A percentile compares a stretch with the other conserved stretches of the same genome.
phyloP scores from a whole-genome alignment of 2,329 filamentous ascomycete species.

The Trichoderma asperellum region DNA sequence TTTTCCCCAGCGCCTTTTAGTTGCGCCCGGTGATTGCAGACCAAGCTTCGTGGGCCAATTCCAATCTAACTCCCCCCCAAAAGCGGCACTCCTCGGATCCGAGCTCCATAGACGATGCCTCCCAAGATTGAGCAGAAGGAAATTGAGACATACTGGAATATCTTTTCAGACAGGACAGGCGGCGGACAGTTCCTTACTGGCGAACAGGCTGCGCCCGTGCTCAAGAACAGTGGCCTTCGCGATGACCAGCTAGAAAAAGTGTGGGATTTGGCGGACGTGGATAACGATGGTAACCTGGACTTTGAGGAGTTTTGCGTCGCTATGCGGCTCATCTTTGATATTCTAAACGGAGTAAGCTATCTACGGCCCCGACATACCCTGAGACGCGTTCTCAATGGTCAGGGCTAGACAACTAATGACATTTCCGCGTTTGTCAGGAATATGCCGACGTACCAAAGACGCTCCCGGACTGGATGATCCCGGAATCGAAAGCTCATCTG shows the following conservation, averaged over 20 bases:
- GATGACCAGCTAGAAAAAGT: conserved; percentile 89
- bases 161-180: conserved; percentile 63
- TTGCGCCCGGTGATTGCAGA: conserved; percentile 16
- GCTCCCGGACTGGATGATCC: conserved; percentile 94
- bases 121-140: conserved; percentile 64
- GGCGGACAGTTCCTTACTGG: conserved; percentile 63
- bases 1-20: not conserved
- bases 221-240: conserved; percentile 66
- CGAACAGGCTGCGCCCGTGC: conserved; percentile 64
- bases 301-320: conserved; percentile 99
- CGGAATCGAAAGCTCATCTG: conserved; percentile 90
- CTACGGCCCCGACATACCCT: not conserved
- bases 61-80: not conserved
- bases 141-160: conserved; percentile 69
- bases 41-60: not conserved
- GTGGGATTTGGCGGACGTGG: conserved; percentile 96
- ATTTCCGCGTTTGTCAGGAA: conserved; percentile 61
- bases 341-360: conserved; percentile 80
- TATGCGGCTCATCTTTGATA: conserved; percentile 96
- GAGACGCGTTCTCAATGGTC: not conserved
- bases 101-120: conserved; percentile 50
- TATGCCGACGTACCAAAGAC: conserved; percentile 83
- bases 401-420: not conserved
- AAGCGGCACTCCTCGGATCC: conserved; percentile 16
- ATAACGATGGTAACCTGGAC: conserved; percentile 95